Evolutionary conservation across 257 asterid species (phyloP).

Genomic region (Pogostemon cablin): DNA sequence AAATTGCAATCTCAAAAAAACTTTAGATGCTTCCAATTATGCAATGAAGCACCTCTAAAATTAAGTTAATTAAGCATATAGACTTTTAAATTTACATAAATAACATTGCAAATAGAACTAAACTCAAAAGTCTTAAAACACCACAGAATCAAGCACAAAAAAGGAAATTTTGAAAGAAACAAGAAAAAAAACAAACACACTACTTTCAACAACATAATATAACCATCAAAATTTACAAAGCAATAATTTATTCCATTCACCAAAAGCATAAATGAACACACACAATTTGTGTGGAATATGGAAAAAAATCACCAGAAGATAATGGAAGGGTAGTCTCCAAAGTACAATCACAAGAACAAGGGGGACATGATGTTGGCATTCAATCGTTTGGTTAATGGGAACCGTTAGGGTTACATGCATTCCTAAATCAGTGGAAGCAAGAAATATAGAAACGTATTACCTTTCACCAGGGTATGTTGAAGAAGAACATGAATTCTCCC

Average conservation of each 20-base stretch:
- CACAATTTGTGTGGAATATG: background rate
- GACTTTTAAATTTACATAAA: background rate
- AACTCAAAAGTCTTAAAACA: background rate
- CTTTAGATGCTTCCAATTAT: background rate
- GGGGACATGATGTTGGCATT: slow-evolving; percentile 24
- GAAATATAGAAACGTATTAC: too few species aligned
- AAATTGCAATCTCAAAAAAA: slow-evolving; percentile 11
- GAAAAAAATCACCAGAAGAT: slow-evolving; percentile 32
- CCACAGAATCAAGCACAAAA: background rate
- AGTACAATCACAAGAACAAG: slow-evolving; percentile 39
- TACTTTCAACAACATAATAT: background rate
- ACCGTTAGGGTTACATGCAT: too few species aligned
- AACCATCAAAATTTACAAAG: background rate
- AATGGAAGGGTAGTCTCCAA: slow-evolving; percentile 31
- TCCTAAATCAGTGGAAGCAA: too few species aligned
- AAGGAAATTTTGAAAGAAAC: too few species aligned
- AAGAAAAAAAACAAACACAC: too few species aligned
- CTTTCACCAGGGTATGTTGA: too few species aligned
- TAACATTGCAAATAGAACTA: background rate
- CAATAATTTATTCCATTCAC: background rate
- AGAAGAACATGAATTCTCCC: too few species aligned
- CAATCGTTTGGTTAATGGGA: too few species aligned
- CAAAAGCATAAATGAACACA: background rate
- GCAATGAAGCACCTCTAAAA: background rate
- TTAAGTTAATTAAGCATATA: background rate